Conservation (phyloP, 1,284 basidiomycete genomes). For the Apiotrichum porosum region DNA sequence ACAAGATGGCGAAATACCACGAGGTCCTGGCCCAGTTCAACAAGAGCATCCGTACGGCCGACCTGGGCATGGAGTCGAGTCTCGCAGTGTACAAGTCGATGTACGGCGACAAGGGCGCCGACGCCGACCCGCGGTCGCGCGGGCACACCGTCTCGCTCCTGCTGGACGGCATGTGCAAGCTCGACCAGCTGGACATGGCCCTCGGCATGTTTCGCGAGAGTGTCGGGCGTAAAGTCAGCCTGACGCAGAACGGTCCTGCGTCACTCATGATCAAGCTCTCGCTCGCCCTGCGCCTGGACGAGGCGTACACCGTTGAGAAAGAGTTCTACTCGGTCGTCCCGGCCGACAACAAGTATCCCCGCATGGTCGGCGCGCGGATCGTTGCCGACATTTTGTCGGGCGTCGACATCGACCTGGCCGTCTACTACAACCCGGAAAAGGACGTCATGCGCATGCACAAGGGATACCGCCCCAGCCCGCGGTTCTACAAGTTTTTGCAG, state of each 20-base stretch:
- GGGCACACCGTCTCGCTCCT: slow-evolving; percentile 18
- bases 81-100: slow-evolving; percentile 23
- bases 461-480: slow-evolving; percentile 9
- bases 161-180: slow-evolving; percentile 21
- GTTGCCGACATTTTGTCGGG: slow-evolving; percentile 29
- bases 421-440: neutral
- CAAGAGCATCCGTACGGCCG: slow-evolving; percentile 5
- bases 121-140: neutral
- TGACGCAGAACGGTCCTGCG: too few species aligned
- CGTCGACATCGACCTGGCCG: slow-evolving; percentile 22
- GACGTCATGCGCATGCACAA: neutral
- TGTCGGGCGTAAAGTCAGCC: too few species aligned
- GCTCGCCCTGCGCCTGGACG: slow-evolving; percentile 10
- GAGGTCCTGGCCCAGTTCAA: too few species aligned
- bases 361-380: slow-evolving; percentile 22
- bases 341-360: slow-evolving; percentile 1
- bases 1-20: too few species aligned
- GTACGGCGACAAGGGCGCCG: slow-evolving; percentile 9
- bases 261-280: slow-evolving; percentile 30
- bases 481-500: slow-evolving; percentile 7
- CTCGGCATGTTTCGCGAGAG: slow-evolving; percentile 14
- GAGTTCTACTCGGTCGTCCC: slow-evolving; percentile 18
- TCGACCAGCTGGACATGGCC: slow-evolving; percentile 19
- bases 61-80: slow-evolving; percentile 1
- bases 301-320: slow-evolving; percentile 24